These are phyloP conservation scores for Cyberlindnera xylosilytica DNA, from an alignment of 805 yeast genomes.

Conservation along the genomic window DNA sequence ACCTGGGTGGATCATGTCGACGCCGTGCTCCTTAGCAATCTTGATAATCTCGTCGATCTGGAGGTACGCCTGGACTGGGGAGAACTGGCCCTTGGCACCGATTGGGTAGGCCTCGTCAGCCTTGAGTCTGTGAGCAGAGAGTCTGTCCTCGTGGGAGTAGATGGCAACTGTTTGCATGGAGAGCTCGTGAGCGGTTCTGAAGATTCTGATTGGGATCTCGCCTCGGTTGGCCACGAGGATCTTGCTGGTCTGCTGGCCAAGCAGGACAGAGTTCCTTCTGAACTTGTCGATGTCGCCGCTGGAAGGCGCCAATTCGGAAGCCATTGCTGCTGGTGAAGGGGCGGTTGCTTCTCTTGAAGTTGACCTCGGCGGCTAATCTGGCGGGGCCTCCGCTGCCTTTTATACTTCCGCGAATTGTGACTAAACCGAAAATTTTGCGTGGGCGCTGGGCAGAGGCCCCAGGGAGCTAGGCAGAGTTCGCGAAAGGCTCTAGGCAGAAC, in stretches of 20 bases:
- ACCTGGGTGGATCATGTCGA: constrained; percentile 90
- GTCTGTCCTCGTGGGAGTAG: constrained; percentile 92
- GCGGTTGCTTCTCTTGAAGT: too few species aligned
- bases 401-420: too few species aligned
- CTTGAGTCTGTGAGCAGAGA: constrained; percentile 91
- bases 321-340: too few species aligned
- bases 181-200: constrained; percentile 95
- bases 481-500: too few species aligned
- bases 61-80: constrained; percentile 95
- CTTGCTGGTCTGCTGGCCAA: constrained; percentile 43
- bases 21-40: constrained; percentile 75
- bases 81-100: constrained; percentile 82
- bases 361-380: too few species aligned
- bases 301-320: too few species aligned
- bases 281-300: constrained; percentile 31
- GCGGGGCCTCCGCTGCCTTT: too few species aligned
- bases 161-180: constrained; percentile 97
- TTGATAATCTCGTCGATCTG: constrained; percentile 92
- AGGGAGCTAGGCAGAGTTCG: too few species aligned
- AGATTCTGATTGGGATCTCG: constrained; percentile 83
- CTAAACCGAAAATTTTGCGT: too few species aligned
- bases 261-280: constrained; percentile 38
- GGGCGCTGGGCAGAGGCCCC: too few species aligned
- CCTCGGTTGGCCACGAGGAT: constrained; percentile 83
- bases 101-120: constrained; percentile 93